Evolutionary conservation across 192 early-diverging fungal genomes (phyloP).

Genomic region (Coemansia sp.): DNA sequence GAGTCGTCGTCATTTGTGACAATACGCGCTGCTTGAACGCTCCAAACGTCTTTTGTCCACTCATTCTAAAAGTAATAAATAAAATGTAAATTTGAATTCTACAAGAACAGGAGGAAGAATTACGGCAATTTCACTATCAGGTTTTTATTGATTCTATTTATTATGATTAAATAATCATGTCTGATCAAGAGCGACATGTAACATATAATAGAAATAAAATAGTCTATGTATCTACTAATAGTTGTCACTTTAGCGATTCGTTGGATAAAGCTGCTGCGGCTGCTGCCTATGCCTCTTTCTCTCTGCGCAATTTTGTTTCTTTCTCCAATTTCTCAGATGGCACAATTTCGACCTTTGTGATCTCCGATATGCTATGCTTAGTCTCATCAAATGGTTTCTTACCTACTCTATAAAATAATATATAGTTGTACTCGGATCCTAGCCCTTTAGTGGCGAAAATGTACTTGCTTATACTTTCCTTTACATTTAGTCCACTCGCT

Average conservation of each 20-base stretch:
- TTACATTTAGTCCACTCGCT: neutral
- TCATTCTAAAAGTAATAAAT: neutral
- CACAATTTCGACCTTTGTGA: neutral
- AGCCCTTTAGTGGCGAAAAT: neutral
- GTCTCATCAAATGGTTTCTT: neutral
- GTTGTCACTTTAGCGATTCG: neutral
- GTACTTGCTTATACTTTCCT: neutral
- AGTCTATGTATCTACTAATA: neutral
- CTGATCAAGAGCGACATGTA: too few species aligned
- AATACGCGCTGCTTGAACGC: constrained; percentile 8
- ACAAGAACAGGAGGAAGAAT: neutral
- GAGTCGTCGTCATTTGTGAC: neutral
- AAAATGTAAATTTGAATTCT: neutral
- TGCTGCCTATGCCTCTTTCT: neutral
- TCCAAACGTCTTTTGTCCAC: neutral
- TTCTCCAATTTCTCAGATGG: neutral
- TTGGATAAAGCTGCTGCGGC: neutral
- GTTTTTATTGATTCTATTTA: neutral
- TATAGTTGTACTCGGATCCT: neutral
- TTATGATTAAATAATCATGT: neutral
- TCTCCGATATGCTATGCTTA: neutral
- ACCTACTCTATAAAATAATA: neutral
- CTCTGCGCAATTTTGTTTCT: neutral
- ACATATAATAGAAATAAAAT: neutral
- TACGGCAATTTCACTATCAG: neutral